Evolutionary conservation across 75 land plant species (phyloP), one percentile per base, ranked within the genome.

Genomic region (Selaginella tamariscina): DNA sequence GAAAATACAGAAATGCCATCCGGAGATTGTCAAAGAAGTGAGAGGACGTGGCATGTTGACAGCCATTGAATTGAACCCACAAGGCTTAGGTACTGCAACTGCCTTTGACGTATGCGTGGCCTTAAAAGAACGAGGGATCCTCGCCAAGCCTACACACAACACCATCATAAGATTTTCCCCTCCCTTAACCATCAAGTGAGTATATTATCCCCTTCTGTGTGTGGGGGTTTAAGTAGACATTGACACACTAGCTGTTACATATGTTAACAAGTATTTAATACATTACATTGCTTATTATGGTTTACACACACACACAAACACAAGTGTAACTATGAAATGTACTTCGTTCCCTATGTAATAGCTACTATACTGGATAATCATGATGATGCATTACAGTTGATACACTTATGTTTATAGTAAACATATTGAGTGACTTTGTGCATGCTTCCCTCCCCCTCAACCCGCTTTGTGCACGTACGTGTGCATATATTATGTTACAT

Each of bases 131-230:
- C 82, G 92, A 65, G 99, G 99, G 24, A 80, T 95, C 76, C 82
- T 95, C 56, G 97, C 99, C 0, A 95, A 95, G 68, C 97, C 99
- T 24, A 95, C 99, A 33, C 97, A 95, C 79, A 84, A 86, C 33
- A 91, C 92, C 28, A 88, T 91, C n/a, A 88, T 95, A 54, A 71
- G 99, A 57, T 79, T 95, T 32, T 88, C 97, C 30, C 99, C 99
- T 73, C 99, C 99, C 27, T 80, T 95, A n/a, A 82, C 82, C 22
- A 85, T 95, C 32, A 88, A 87, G 99, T 91, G 74, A 8, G 57
- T 26, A 27, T 30, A 18, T 27, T 27, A 26, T 31, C 22, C 32
- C 24, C 26, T 39, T 33, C 26, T 71, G 30, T 24, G 24, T 31
- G 31, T 28, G 0, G 26, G 22, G 55, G 24, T 56, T 32, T 70